Percentiles rank a stretch among this genome's conserved stretches.
Evolutionary conservation across 2,329 filamentous ascomycete genomes (phyloP).

Genomic region (Lojkania enalia): DNA sequence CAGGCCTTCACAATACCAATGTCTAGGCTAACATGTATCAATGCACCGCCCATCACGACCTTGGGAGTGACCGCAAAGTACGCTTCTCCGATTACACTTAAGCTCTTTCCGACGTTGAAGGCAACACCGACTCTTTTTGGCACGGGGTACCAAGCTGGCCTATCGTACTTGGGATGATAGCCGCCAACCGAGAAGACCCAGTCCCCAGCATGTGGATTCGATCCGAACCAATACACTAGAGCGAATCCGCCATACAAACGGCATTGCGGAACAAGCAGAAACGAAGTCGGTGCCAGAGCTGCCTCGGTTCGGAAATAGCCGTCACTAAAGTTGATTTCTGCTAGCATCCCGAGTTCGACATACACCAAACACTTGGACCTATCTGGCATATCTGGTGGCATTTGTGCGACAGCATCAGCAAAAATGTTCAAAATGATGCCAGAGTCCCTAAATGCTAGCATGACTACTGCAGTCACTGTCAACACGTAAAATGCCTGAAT

Average conservation of each 20-base stretch:
- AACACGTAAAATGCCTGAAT: constrained; percentile 13
- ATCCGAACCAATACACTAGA: constrained; percentile 47
- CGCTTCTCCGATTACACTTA: constrained; percentile 11
- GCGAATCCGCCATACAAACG: constrained; percentile 51
- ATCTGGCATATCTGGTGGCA: neutral
- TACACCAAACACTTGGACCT: neutral
- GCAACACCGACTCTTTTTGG: constrained; percentile 4
- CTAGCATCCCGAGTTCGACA: constrained; percentile 10
- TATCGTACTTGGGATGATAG: constrained; percentile 46
- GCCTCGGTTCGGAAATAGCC: constrained; percentile 43
- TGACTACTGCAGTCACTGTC: constrained; percentile 7
- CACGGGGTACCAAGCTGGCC: constrained; percentile 43
- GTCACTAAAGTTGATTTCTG: neutral
- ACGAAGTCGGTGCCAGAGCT: constrained; percentile 48
- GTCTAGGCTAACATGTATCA: neutral
- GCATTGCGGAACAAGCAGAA: constrained; percentile 45
- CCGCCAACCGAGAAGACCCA: constrained; percentile 54
- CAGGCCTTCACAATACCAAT: neutral
- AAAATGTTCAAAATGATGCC: constrained; percentile 3
- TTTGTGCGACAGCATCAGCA: neutral
- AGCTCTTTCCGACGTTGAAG: constrained; percentile 2
- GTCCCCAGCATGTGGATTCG: constrained; percentile 37
- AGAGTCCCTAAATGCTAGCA: neutral
- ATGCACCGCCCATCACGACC: neutral
- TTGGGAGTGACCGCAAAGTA: constrained; percentile 21